Percentiles rank a stretch among this genome's conserved stretches.
Evolutionary conservation across 73 alveolate genomes (phyloP).

Genomic region (Paramecium pentaurelia): DNA sequence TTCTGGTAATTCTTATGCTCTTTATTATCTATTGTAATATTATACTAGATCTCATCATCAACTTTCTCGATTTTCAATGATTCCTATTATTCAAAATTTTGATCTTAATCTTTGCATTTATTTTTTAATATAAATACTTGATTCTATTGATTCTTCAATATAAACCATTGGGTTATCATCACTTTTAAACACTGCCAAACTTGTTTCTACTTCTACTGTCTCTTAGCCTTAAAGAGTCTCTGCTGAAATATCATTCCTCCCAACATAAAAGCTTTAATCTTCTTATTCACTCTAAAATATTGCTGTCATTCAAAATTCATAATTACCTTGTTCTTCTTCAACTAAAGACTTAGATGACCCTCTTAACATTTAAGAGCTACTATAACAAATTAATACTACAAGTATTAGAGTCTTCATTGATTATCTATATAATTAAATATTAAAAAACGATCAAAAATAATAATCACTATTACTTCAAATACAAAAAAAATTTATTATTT

Average conservation of each 20-base stretch:
- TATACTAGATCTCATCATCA: not conserved
- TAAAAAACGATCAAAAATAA: not conserved
- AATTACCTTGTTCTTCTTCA: conserved; percentile 36
- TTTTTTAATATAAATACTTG: not conserved
- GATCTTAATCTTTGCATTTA: not conserved
- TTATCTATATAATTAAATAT: not conserved
- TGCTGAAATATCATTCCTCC: not conserved
- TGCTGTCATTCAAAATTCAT: not conserved
- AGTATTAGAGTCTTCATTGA: not conserved
- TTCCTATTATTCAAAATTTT: not conserved
- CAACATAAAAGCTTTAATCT: conserved; percentile 19
- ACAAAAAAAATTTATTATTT: too few relatives aligned
- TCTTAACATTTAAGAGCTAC: conserved; percentile 25
- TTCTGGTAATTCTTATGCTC: not conserved
- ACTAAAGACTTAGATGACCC: not conserved
- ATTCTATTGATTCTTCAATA: not conserved
- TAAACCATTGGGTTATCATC: not conserved
- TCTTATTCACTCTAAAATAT: not conserved
- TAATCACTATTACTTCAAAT: not conserved
- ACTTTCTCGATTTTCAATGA: not conserved
- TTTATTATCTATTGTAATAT: not conserved
- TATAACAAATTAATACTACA: not conserved
- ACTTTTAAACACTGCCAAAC: conserved; percentile 14
- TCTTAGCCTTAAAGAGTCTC: not conserved
- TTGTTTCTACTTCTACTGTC: not conserved